Evolutionary conservation across 75 land plant genomes (phyloP), one percentile per base, ranked within the genome.

Genomic region (Sequoiadendron giganteum): DNA sequence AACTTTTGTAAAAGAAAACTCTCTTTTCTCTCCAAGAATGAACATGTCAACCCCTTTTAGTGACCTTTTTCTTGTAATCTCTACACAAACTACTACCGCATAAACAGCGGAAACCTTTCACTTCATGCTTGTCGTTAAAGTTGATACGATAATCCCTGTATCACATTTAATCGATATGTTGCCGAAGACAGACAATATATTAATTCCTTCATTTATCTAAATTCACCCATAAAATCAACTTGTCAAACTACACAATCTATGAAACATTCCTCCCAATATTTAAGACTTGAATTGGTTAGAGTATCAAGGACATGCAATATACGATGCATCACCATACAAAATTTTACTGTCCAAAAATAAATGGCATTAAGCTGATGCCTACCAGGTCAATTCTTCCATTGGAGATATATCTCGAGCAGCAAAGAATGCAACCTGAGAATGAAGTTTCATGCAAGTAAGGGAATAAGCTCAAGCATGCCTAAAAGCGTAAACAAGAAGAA

Each of bases 371-470:
- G 34, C 86, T 54, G 42, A 32, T 85, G 14, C 38, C 36, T 85
- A 87, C 91, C 91, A 90, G 28, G 91, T 90, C 32, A 90, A 65
- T 80, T 90, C 91, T 90, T 90, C 91, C 68, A 52, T 90, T 40
- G 42, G 72, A 30, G 42, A 47, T 5, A 90, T 68, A 45, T 88
- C 91, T 2, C 47, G 91, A n/a, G 21, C 32, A 76, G 91, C 85
- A 49, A 90, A 90, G 25, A 90, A 54, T 30, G 91, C 91, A 49
- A 89, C 90, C 91, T 90, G 86, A 10, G 48, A 87, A 47, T 47
- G 84, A 28, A 10, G 34, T 82, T 81, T 47, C 15, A 18, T 34
- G 42, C 18, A 85, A 13, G 25, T 58, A 21, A 87, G 75, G 6
- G 42, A 80, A 79, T 34, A 18, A 49, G 40, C 5, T 85, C 19